Percentiles rank a stretch among this genome's conserved stretches.
Conservation (phyloP, 2,329 filamentous ascomycete species). For the Arthrobotrys musiformis region DNA sequence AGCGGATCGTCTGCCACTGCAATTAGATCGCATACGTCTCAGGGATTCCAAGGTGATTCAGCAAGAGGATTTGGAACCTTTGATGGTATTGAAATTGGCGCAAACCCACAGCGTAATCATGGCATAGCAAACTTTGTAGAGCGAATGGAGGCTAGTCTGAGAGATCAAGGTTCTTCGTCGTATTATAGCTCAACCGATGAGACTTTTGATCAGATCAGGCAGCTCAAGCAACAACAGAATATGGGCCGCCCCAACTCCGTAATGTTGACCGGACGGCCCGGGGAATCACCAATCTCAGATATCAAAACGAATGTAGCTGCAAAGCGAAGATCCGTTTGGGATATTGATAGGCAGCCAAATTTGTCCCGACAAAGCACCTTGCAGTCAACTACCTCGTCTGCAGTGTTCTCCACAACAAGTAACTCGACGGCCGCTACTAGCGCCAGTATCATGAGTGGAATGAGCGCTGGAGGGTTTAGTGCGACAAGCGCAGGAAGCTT, state of each 20-base stretch:
- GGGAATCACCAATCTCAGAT: conserved; percentile 26
- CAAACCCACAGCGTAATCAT: conserved; percentile 41
- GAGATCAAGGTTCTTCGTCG: conserved; percentile 17
- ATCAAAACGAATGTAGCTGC: conserved; percentile 2
- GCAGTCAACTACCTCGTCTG: conserved; percentile 49
- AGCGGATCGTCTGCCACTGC: conserved; percentile 55
- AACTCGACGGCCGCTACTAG: conserved; percentile 78
- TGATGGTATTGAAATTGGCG: conserved; percentile 64
- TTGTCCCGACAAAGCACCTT: conserved; percentile 53
- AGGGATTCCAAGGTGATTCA: conserved; percentile 68
- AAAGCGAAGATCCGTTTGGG: conserved; percentile 52
- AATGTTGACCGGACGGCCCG: conserved; percentile 33
- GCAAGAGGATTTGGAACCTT: conserved; percentile 70
- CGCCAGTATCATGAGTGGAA: conserved; percentile 91
- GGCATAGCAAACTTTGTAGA: conserved; percentile 50
- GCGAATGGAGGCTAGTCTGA: conserved; percentile 47
- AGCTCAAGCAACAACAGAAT: conserved; percentile 42
- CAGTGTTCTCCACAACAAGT: conserved; percentile 66
- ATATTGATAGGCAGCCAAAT: conserved; percentile 45
- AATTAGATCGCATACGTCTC: conserved; percentile 75
- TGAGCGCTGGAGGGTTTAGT: conserved; percentile 89
- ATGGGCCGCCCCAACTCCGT: conserved; percentile 42
- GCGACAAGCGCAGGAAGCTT: conserved; percentile 95
- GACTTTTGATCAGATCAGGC: conserved; percentile 43
- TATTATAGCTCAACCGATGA: conserved; percentile 49